Evolutionary conservation across 2,329 filamentous ascomycete species (phyloP).

Genomic region (Fusarium algeriense): DNA sequence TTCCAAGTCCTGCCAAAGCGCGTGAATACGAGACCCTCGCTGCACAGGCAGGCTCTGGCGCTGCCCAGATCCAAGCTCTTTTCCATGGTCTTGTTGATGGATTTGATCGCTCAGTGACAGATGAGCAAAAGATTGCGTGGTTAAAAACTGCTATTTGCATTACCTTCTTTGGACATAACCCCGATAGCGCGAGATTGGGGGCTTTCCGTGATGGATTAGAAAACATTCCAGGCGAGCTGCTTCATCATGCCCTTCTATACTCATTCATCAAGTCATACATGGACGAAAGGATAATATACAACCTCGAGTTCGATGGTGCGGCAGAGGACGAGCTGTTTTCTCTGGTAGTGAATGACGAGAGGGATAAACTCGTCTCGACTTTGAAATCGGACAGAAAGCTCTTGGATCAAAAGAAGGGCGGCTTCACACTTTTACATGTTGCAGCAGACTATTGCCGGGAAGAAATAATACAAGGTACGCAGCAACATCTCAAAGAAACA

Average conservation of each 20-base stretch:
- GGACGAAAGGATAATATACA: not conserved
- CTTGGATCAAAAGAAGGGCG: not conserved
- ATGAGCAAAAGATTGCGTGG: not conserved
- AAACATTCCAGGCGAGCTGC: not conserved
- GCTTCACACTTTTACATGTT: not conserved
- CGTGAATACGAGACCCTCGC: not conserved
- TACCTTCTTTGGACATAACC: not conserved
- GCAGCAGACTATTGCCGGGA: not conserved
- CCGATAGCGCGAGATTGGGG: not conserved
- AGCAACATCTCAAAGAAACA: not conserved
- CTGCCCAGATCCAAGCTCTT: not conserved
- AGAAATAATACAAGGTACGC: not conserved
- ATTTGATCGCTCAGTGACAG: not conserved
- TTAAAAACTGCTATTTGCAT: not conserved
- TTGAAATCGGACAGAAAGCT: not conserved
- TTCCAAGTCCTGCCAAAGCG: not conserved
- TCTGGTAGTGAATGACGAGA: not conserved
- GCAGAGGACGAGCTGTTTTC: not conserved
- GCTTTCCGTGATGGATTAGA: not conserved
- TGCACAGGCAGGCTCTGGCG: not conserved
- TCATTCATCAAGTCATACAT: not conserved
- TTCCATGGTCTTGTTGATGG: not conserved
- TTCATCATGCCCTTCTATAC: not conserved
- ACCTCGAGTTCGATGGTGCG: not conserved
- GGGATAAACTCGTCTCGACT: not conserved